A percentile compares a stretch with the other conserved stretches of the same genome.
phyloP scores from a whole-genome alignment of 805 yeast species.

The Kluyveromyces siamensis region DNA sequence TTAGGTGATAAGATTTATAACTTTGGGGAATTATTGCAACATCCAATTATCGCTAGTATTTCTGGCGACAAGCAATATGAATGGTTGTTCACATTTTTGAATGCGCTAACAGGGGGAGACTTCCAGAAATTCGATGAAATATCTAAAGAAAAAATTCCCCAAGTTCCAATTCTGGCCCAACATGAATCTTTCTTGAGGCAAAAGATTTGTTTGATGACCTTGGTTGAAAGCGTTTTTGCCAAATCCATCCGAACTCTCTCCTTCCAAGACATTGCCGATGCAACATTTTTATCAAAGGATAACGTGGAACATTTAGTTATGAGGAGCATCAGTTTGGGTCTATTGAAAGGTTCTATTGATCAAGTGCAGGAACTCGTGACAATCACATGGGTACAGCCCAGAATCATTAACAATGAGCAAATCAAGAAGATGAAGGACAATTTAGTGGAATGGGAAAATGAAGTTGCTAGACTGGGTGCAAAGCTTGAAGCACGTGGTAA shows the following conservation, averaged over 20 bases:
- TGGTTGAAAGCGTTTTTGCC: constrained; percentile 80
- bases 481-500: constrained; percentile 55
- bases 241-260: constrained; percentile 64
- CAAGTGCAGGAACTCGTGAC: constrained; percentile 73
- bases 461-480: constrained; percentile 55
- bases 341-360: constrained; percentile 84
- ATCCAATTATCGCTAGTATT: constrained; percentile 61
- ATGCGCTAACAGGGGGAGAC: constrained; percentile 71
- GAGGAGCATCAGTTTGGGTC: constrained; percentile 78
- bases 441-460: constrained; percentile 67
- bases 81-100: constrained; percentile 68
- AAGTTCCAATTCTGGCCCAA: constrained; percentile 47
- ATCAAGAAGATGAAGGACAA: constrained; percentile 66
- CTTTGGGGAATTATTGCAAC: constrained; percentile 90
- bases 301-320: constrained; percentile 86
- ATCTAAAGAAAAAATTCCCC: constrained; percentile 31
- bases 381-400: constrained; percentile 92
- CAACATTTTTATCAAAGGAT: constrained; percentile 50
- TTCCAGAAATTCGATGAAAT: constrained; percentile 53
- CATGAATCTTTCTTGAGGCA: constrained; percentile 67
- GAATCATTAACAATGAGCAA: constrained; percentile 79
- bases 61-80: constrained; percentile 37
- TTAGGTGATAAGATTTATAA: constrained; percentile 89
- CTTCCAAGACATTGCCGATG: constrained; percentile 64
- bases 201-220: constrained; percentile 86